A percentile compares a stretch with the other conserved stretches of the same genome.
Conservation (phyloP, 441 rosid species). For the Manihot esculenta region DNA sequence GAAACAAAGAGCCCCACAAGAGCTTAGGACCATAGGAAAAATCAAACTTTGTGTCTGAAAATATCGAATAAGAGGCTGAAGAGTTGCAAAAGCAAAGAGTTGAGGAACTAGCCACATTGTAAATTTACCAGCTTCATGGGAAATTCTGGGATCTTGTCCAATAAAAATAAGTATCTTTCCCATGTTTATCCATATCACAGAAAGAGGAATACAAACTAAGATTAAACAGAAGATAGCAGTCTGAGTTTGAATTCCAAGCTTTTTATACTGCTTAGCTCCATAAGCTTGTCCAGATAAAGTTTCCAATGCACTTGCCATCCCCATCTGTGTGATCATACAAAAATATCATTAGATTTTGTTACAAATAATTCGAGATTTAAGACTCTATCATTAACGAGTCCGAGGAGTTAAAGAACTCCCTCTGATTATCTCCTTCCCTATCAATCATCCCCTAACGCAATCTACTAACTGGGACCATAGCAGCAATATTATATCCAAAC, state of each 20-base stretch:
- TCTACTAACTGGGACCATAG: no score
- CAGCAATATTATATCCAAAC: no score
- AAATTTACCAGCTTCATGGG: conserved; percentile 59
- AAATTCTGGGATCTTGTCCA: conserved; percentile 72
- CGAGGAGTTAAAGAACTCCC: no score
- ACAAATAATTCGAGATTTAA: no score
- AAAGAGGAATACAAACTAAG: conserved; percentile 52
- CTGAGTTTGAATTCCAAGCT: conserved; percentile 55
- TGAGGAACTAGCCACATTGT: conserved; percentile 62
- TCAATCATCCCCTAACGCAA: no score
- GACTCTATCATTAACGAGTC: no score
- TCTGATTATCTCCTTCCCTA: no score
- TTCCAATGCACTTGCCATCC: conserved; percentile 73
- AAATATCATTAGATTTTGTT: background rate
- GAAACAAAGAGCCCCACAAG: conserved; percentile 41
- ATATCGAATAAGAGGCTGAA: conserved; percentile 62
- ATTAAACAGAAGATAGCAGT: conserved; percentile 50
- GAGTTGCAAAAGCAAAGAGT: conserved; percentile 55
- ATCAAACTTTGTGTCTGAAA: conserved; percentile 64
- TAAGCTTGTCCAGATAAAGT: conserved; percentile 76
- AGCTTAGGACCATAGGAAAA: conserved; percentile 56
- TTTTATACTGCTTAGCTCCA: conserved; percentile 62
- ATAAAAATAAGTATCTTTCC: conserved; percentile 44
- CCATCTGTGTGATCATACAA: conserved; percentile 41
- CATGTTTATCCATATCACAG: conserved; percentile 62